Evolutionary conservation across 345 rosid species (phyloP), one percentile per base, ranked within the genome.

Genomic region (Nasturtium officinale): DNA sequence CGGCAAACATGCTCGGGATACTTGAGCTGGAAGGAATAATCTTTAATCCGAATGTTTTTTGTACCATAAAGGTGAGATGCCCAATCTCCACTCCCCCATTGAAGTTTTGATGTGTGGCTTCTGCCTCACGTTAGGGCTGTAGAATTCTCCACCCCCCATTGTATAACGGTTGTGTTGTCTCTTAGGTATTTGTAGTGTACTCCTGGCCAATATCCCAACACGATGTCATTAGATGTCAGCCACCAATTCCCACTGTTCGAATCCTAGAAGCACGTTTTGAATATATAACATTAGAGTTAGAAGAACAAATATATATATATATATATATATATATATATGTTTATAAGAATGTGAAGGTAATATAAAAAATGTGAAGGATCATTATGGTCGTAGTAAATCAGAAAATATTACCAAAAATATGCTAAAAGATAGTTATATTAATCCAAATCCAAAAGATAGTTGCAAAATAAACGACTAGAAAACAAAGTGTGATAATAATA

Each of bases 71-170:
- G 69, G 0, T 7, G 2, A 12, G 3, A 16, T 10, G 83, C 73
- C 33, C 52, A 72, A 0, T 25, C 1, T 26, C 88, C 83, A 65
- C 86, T 84, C 33, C 88, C 88, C 88, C 25, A 85, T 84, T 11
- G 65, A 51, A 7, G 88, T 78, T 69, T 11, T 67, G 0, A 85
- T 85, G 73, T 85, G 87, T 3, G 85, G 84, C 16, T 15, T 67
- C 69, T 70, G 78, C 71, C 20, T 70, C 67, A 85, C 81, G 57
- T 69, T 74, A 21, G 21, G 25, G 55, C 89, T 85, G 40, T 76
- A 73, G 29, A 84, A 87, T 71, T 79, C 76, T 10, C 89, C 87
- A 51, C 87, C 89, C 87, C 89, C 25, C 25, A 84, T 37, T 81
- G 71, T 7, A 85, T 85, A 7, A 75, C 7, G 11, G 60, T 84